Evolutionary conservation across 257 asterid species (phyloP), one percentile per base, ranked within the genome.

Genomic region (Thymus quinquecostatus): DNA sequence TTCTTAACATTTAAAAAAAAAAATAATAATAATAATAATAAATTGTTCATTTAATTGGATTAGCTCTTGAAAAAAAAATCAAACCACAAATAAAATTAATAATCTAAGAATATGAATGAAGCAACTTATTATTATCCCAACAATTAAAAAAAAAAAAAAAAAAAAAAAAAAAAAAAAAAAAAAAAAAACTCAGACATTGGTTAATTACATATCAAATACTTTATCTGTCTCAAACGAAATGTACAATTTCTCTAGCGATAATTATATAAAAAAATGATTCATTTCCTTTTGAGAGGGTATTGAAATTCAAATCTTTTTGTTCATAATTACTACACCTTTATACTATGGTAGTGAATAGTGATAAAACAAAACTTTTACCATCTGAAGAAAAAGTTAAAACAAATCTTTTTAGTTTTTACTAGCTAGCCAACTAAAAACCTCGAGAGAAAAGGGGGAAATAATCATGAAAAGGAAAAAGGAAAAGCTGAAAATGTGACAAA

Each of bases 281-380:
- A 21, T 21, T 21, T 21, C 21, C 21, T 21, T 21, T 21, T 21
- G 21, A 21, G 21, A 21, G 21, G 21, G 21, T 21, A 21, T 21
- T 21, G 21, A 21, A 21, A 60, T 33, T 48, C 51, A 45, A 59
- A 66, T 58, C 44, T 8, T 38, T 47, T 50, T 50, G 62, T 14
- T 59, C 67, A 75, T 55, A 33, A 68, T 76, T 76, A 28, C 44
- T 76, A 28, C 44, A 58, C 32, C 27, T 58, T 58, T 58, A 21
- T 21, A 21, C 21, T 21, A 21, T 21, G 21, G 21, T 36, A 36
- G 5, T 2, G 40, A 36, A 36, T 2, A 36, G 5, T 21, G 34
- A 7, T 28, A 3, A 56, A 56, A 29, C 38, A 40, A 29, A 56
- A 56, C 40, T 56, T 55, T 30, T 29, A 56, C 61, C 29, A 56